Conservation (phyloP, 2,329 filamentous ascomycete genomes). For the Colletotrichum kahawae region DNA sequence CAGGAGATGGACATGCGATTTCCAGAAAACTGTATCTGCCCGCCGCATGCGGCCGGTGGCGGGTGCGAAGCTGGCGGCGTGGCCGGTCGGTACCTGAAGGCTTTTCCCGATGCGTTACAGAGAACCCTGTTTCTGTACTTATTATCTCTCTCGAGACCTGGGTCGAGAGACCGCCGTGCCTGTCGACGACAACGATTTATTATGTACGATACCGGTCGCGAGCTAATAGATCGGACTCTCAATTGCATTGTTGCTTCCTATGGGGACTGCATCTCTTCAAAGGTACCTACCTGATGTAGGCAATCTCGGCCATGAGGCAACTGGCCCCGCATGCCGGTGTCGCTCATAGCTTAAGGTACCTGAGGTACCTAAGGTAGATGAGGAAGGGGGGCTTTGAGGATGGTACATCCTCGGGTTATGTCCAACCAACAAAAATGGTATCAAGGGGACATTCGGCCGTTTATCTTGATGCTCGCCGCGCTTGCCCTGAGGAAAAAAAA, state of each 20-base stretch:
- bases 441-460: background rate
- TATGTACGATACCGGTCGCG: background rate
- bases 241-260: background rate
- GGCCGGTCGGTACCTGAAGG: background rate
- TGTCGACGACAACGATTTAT: background rate
- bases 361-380: background rate
- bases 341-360: background rate
- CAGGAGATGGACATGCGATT: constrained; percentile 9
- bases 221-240: background rate
- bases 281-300: background rate
- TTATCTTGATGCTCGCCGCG: background rate
- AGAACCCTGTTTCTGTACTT: background rate
- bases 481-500: background rate
- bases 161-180: background rate
- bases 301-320: background rate
- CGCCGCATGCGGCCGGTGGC: constrained; percentile 8
- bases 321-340: background rate
- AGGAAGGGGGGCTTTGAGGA: background rate
- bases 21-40: background rate
- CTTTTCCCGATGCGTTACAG: background rate
- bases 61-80: background rate
- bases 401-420: background rate
- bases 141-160: background rate
- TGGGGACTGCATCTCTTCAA: background rate
- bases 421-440: background rate